Conservation (phyloP, 2,329 filamentous ascomycete genomes). For the Alternaria alternata region DNA sequence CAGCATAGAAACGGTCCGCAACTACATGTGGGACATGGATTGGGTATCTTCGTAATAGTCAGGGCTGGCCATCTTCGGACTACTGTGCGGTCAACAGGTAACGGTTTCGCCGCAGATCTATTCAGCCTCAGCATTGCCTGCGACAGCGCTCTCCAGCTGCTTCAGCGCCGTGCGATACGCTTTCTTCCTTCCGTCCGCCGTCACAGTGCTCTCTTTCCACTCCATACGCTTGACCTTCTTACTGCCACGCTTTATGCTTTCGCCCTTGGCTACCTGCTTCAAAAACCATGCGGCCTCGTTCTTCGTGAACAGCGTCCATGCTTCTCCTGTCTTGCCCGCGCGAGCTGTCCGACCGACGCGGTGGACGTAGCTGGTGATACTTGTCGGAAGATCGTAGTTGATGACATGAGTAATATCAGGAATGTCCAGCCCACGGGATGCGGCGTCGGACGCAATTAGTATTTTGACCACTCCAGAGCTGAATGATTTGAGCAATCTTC, state of each 20-base stretch:
- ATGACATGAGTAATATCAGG: constrained; percentile 81
- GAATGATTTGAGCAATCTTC: constrained; percentile 74
- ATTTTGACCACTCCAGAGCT: constrained; percentile 69
- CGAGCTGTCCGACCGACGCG: constrained; percentile 90
- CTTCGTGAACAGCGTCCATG: constrained; percentile 87
- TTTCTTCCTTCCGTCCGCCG: constrained; percentile 50
- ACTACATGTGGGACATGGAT: constrained; percentile 2
- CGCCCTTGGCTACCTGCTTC: constrained; percentile 74
- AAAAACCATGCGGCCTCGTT: constrained; percentile 92
- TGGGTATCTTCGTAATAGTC: not conserved
- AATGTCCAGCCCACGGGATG: constrained; percentile 88
- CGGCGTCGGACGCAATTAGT: constrained; percentile 91
- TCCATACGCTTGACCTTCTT: constrained; percentile 57
- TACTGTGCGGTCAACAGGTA: not conserved
- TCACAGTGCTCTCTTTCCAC: constrained; percentile 52
- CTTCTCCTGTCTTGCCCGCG: constrained; percentile 76
- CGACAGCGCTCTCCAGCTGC: constrained; percentile 69
- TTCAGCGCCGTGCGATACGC: constrained; percentile 65
- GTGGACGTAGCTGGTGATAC: constrained; percentile 85
- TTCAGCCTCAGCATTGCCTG: constrained; percentile 29
- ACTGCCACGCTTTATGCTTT: constrained; percentile 58
- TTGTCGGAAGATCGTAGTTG: constrained; percentile 91
- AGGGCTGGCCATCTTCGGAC: not conserved
- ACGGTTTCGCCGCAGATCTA: constrained; percentile 2
- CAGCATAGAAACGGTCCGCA: not conserved